These are phyloP conservation scores for Trichoderma oligosporum DNA, from an alignment of 2,329 filamentous ascomycete genomes.

Conservation along the genomic window DNA sequence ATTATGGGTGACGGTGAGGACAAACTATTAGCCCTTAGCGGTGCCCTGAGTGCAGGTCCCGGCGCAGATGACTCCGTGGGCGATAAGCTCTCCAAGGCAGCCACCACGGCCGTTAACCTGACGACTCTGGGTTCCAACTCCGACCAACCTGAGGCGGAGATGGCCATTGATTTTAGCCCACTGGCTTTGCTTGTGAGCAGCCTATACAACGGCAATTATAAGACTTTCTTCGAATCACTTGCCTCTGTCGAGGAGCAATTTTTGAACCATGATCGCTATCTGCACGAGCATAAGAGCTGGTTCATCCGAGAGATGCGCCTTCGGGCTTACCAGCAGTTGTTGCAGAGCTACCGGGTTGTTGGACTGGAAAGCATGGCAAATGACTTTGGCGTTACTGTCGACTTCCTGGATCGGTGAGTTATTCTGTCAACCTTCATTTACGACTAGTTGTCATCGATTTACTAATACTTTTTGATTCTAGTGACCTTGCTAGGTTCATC, in stretches of 20 bases:
- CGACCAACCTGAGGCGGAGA: slow-evolving; percentile 73
- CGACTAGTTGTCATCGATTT: background rate
- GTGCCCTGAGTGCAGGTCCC: slow-evolving; percentile 75
- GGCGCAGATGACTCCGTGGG: slow-evolving; percentile 75
- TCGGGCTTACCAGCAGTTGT: slow-evolving; percentile 90
- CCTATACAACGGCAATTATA: slow-evolving; percentile 91
- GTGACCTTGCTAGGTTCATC: slow-evolving; percentile 95
- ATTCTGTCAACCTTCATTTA: background rate
- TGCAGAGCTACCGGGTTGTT: slow-evolving; percentile 96
- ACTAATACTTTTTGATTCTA: slow-evolving; percentile 33
- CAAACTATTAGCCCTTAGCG: slow-evolving; percentile 76
- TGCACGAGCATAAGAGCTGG: slow-evolving; percentile 94
- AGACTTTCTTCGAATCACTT: slow-evolving; percentile 85
- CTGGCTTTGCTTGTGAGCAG: slow-evolving; percentile 85
- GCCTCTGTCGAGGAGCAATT: slow-evolving; percentile 91
- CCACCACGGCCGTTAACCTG: slow-evolving; percentile 73
- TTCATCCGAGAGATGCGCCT: slow-evolving; percentile 98
- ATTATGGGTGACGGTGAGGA: slow-evolving; percentile 89
- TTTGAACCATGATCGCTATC: slow-evolving; percentile 87
- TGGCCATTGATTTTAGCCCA: slow-evolving; percentile 81
- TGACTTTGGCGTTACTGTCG: slow-evolving; percentile 94
- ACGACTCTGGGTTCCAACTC: slow-evolving; percentile 71
- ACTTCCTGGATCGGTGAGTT: slow-evolving; percentile 87
- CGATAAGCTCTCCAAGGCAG: slow-evolving; percentile 50
- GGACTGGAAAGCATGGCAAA: slow-evolving; percentile 96